Base-by-base conservation (phyloP, 805 yeast genomes). In the Saccharomyces mikatae region DNA sequence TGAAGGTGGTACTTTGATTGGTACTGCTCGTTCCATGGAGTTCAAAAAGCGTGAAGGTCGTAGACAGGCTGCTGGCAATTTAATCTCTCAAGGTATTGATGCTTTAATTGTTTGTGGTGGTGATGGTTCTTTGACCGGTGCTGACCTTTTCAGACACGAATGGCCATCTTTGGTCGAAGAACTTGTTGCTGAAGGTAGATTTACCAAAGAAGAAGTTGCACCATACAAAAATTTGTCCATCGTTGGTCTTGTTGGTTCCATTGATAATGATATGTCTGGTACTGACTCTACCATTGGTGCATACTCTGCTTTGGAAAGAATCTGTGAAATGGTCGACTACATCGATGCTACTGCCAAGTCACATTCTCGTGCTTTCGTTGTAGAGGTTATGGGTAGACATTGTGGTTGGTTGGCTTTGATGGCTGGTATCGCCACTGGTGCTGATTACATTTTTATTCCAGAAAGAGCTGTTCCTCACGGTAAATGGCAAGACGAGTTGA, bases 321-420 rank as follows among this genome's bases (percentile, higher is more conserved):
- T 94, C 63, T 87, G 96, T 72, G 88, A 89, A 71, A 85, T 89
- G 77, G 90, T 94, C 58, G 98, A 94, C 72, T 92, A 89, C 75
- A 94, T 94, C 62, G 97, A 91, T 71, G 96, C 97, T 52, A 94
- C 99, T 41, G 99, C 99, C 17, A 82, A 87, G 61, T 92, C 98
- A 2, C 99, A 94, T 71, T 89, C 96, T 13, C 82, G 99, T 67
- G 99, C 99, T 6, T 94, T 94, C 70, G 97, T 94, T 47, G 87
- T 94, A 56, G 99, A 94, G 71, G 99, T 94, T 46, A 94, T 94
- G 99, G 99, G 99, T 58, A 83, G 99, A 68, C 97, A 94, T 71
- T 94, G 99, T 78, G 99, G 99, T 59, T 94, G 99, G 99, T 80
- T 94, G 63, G 98, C 95, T 1, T 76, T 94, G 62, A 91, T 90